Evolutionary conservation across 306 rosid genomes (phyloP).

Genomic region (Benincasa hispida): DNA sequence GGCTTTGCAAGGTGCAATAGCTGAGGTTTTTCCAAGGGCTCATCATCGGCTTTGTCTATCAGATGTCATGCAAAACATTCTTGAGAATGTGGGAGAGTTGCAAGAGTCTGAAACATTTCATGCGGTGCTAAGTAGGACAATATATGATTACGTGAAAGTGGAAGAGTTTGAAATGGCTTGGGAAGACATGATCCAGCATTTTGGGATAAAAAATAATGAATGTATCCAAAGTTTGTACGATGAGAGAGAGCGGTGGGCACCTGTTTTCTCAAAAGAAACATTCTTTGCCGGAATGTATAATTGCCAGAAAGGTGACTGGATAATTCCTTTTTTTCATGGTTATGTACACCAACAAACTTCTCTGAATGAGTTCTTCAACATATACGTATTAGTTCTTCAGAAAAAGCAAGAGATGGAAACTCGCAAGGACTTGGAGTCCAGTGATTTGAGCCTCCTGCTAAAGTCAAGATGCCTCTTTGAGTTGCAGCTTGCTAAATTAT

Average conservation of each 20-base stretch:
- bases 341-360: constrained; percentile 61
- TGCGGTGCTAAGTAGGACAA: constrained; percentile 33
- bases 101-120: constrained; percentile 59
- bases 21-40: constrained; percentile 89
- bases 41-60: constrained; percentile 58
- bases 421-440: constrained; percentile 57
- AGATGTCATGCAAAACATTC: constrained; percentile 55
- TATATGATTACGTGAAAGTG: constrained; percentile 39
- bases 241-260: constrained; percentile 80
- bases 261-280: constrained; percentile 69
- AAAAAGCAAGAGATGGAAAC: constrained; percentile 53
- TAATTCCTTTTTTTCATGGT: constrained; percentile 44
- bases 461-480: constrained; percentile 61
- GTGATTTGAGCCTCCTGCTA: constrained; percentile 33
- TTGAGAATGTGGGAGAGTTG: constrained; percentile 43
- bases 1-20: constrained; percentile 55
- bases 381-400: constrained; percentile 39
- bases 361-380: constrained; percentile 55
- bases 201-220: constrained; percentile 47
- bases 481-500: constrained; percentile 71
- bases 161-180: constrained; percentile 86
- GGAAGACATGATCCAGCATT: constrained; percentile 56
- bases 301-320: constrained; percentile 35
- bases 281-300: constrained; percentile 67
- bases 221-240: constrained; percentile 41